Evolutionary conservation across 208 protist genomes (phyloP).

Genomic region (Trypanosoma brucei): DNA sequence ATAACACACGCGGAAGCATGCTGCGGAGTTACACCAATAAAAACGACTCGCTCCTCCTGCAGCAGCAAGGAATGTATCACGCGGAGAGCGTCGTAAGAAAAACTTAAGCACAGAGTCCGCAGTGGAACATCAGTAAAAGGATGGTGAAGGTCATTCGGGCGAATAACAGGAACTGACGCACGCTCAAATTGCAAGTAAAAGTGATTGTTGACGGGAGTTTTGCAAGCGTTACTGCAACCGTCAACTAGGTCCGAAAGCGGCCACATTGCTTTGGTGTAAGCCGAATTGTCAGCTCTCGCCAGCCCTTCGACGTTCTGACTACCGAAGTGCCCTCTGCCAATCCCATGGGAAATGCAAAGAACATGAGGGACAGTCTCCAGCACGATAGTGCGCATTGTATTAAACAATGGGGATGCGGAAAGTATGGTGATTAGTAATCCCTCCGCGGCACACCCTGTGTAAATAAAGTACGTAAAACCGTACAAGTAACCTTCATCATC

Average conservation of each 20-base stretch:
- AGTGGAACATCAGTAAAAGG: constrained; percentile 49
- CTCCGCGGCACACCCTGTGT: constrained; percentile 10
- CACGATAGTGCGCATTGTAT: constrained; percentile 46
- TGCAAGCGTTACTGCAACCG: constrained; percentile 4
- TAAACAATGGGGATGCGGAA: constrained; percentile 44
- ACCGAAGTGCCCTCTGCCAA: neutral
- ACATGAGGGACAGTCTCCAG: constrained; percentile 34
- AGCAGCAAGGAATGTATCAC: constrained; percentile 65
- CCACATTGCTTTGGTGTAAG: constrained; percentile 26
- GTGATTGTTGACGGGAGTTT: constrained; percentile 1
- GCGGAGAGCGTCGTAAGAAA: constrained; percentile 59
- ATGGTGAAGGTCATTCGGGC: constrained; percentile 38
- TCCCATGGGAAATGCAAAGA: constrained; percentile 3
- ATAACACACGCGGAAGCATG: constrained; percentile 77
- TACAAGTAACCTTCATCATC: constrained; percentile 43
- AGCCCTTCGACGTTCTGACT: constrained; percentile 21
- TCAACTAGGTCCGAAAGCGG: constrained; percentile 22
- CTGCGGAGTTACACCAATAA: constrained; percentile 68
- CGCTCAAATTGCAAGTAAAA: constrained; percentile 14
- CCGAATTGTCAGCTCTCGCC: constrained; percentile 5
- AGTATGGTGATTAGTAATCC: constrained; percentile 40
- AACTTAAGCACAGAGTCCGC: constrained; percentile 50
- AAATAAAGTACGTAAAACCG: constrained; percentile 41
- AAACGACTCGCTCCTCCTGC: constrained; percentile 52
- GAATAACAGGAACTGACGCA: constrained; percentile 24